Conservation (phyloP, 1,284 basidiomycete species). For the Rhodotorula mucilaginosa region DNA sequence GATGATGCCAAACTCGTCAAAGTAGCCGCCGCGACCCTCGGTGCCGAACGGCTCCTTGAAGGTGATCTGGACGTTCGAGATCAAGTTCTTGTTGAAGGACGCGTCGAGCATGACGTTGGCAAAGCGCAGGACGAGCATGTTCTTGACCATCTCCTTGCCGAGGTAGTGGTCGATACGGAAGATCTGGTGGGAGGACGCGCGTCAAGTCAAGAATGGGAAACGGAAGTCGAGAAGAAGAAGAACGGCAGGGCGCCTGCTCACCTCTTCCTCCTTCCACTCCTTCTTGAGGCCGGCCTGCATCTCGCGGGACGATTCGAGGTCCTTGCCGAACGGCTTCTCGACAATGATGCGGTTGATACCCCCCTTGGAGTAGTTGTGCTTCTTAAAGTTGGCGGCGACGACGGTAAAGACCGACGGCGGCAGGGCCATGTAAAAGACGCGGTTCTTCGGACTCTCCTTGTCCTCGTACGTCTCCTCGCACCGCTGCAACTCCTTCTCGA, state of each 20-base stretch:
- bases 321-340: slow-evolving; percentile 96
- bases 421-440: slow-evolving; percentile 65
- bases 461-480: slow-evolving; percentile 67
- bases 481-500: slow-evolving; percentile 71
- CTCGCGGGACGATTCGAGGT: slow-evolving; percentile 76
- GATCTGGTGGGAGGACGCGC: slow-evolving; percentile 53
- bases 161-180: slow-evolving; percentile 98
- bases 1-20: slow-evolving; percentile 97
- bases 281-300: slow-evolving; percentile 75
- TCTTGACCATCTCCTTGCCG: slow-evolving; percentile 99
- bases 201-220: not conserved
- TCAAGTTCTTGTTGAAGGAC: slow-evolving; percentile 88
- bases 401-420: slow-evolving; percentile 90
- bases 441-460: slow-evolving; percentile 48
- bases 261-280: slow-evolving; percentile 86
- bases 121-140: slow-evolving; percentile 87
- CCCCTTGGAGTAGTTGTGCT: slow-evolving; percentile 69
- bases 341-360: slow-evolving; percentile 87
- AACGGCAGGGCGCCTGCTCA: slow-evolving; percentile 11
- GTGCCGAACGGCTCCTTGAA: slow-evolving; percentile 98
- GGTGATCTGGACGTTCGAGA: slow-evolving; percentile 93
- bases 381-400: slow-evolving; percentile 76
- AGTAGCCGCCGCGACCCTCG: slow-evolving; percentile 94
- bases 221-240: no score
- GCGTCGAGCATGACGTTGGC: slow-evolving; percentile 84